Percentiles rank a stretch among this genome's conserved stretches.
These are phyloP conservation scores for Seminavis robusta DNA, from an alignment of 108 stramenopile species.

Conservation along the genomic window DNA sequence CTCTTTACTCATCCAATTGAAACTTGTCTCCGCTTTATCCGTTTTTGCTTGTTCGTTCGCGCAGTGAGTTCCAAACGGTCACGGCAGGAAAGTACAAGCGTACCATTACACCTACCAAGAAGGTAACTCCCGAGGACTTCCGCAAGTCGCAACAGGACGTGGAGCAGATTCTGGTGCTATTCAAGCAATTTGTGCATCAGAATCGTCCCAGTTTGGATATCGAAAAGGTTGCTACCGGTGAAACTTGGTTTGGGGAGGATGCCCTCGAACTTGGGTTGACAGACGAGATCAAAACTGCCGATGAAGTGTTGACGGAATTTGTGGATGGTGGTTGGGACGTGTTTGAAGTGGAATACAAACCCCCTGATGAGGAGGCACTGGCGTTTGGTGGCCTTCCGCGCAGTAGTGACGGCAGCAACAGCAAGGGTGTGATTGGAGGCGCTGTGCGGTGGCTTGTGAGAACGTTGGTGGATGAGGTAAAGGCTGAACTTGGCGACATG, in stretches of 20 bases:
- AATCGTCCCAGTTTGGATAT: constrained; percentile 87
- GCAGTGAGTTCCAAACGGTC: constrained; percentile 83
- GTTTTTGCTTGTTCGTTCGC: neutral
- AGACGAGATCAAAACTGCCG: constrained; percentile 85
- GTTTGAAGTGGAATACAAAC: constrained; percentile 51
- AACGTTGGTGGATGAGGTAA: constrained; percentile 41
- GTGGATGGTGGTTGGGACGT: constrained; percentile 76
- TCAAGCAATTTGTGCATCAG: constrained; percentile 74
- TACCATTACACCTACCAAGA: constrained; percentile 90
- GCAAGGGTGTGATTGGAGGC: constrained; percentile 13
- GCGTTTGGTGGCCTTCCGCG: neutral
- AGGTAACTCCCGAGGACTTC: constrained; percentile 83
- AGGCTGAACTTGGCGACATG: constrained; percentile 33
- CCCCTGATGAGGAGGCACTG: constrained; percentile 16
- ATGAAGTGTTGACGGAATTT: constrained; percentile 75
- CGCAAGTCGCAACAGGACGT: constrained; percentile 81
- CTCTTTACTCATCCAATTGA: neutral
- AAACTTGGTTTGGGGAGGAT: constrained; percentile 91
- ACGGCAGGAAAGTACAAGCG: constrained; percentile 93
- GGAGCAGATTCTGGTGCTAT: constrained; percentile 73
- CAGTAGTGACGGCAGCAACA: neutral
- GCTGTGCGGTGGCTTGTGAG: constrained; percentile 42
- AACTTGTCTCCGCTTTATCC: neutral
- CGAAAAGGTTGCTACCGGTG: constrained; percentile 88
- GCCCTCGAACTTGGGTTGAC: constrained; percentile 80